Conservation (phyloP, 306 rosid genomes). For the Medicago lupulina region DNA sequence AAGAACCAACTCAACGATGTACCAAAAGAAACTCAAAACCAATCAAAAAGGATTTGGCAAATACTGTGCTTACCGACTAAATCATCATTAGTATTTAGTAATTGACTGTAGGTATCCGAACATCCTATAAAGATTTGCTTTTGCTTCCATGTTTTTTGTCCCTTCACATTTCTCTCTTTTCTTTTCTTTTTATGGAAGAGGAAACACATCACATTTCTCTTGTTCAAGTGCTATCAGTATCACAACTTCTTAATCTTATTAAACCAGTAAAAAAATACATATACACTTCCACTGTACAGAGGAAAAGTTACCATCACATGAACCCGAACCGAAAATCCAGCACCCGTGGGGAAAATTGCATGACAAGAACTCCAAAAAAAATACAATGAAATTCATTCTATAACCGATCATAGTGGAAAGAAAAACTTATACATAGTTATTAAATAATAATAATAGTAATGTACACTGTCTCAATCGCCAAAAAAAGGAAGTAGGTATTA, state of each 20-base stretch:
- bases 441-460: neutral
- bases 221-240: neutral
- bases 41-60: neutral
- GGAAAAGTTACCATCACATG: constrained; percentile 31
- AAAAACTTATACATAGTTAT: constrained; percentile 9
- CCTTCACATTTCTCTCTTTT: neutral
- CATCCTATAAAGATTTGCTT: neutral
- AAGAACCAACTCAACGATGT: neutral
- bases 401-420: constrained; percentile 31
- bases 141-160: neutral
- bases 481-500: neutral
- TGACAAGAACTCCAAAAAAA: constrained; percentile 5
- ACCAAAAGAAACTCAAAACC: neutral
- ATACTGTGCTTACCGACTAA: neutral
- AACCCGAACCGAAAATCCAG: constrained; percentile 17
- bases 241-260: constrained; percentile 31
- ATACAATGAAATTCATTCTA: neutral
- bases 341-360: constrained; percentile 5
- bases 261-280: constrained; percentile 28
- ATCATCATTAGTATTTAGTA: neutral
- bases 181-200: too few species aligned
- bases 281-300: constrained; percentile 29
- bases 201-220: constrained; percentile 10
- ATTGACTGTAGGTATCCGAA: neutral
- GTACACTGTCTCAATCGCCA: neutral